These are phyloP conservation scores for Mariannaea elegans DNA, from an alignment of 2,329 filamentous ascomycete species.

Conservation along the genomic window DNA sequence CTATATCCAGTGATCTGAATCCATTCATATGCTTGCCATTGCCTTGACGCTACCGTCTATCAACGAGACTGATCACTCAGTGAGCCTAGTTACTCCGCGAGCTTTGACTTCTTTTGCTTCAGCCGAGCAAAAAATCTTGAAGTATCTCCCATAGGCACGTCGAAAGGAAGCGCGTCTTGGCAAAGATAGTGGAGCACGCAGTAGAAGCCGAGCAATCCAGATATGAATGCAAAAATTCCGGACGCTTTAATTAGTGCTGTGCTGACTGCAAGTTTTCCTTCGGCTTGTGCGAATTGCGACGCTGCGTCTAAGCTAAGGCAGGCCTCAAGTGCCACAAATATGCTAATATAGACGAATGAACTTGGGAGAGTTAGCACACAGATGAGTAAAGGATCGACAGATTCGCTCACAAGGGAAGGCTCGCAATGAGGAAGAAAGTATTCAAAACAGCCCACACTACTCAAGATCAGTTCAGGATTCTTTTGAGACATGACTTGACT, in stretches of 20 bases:
- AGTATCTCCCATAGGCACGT: constrained; percentile 37
- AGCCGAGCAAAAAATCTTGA: constrained; percentile 17
- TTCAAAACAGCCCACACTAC: constrained; percentile 42
- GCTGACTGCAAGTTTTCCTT: constrained; percentile 29
- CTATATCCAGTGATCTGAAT: too few relatives aligned
- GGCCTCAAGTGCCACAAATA: constrained; percentile 37
- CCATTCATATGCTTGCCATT: too few relatives aligned
- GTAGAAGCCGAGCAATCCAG: constrained; percentile 39
- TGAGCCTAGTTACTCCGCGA: neutral
- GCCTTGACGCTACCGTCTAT: too few relatives aligned
- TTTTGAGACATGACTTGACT: neutral
- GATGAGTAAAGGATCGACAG: neutral
- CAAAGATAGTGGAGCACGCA: constrained; percentile 36
- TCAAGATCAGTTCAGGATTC: neutral
- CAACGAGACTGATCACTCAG: too few relatives aligned
- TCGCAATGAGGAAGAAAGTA: constrained; percentile 40
- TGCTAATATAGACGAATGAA: constrained; percentile 39
- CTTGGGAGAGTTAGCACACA: constrained; percentile 21
- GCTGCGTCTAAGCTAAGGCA: constrained; percentile 38
- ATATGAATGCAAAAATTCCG: constrained; percentile 39
- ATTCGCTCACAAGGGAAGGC: constrained; percentile 29
- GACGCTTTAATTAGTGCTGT: constrained; percentile 30
- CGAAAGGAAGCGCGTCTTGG: constrained; percentile 36
- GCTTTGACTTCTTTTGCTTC: neutral
- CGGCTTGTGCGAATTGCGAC: constrained; percentile 36